These are phyloP conservation scores for Serendipita indica DNA, from an alignment of 768 basidiomycete species.

Conservation along the genomic window DNA sequence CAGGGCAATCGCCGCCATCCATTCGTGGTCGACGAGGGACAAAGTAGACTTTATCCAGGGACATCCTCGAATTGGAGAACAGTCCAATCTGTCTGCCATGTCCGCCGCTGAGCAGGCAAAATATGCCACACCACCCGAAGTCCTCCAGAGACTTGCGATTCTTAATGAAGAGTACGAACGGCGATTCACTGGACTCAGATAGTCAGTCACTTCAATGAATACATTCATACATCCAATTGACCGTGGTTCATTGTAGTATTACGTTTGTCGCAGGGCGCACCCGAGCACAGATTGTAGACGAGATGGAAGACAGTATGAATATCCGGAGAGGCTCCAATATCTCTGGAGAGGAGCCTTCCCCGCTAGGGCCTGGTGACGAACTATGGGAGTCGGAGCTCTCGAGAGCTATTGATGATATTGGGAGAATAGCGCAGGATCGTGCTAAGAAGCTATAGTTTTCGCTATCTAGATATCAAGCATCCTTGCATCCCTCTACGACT, in stretches of 20 bases:
- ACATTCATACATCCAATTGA: neutral
- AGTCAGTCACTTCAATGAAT: conserved; percentile 19
- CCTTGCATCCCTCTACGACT: too few relatives aligned
- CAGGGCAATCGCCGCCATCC: neutral
- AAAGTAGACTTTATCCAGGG: neutral
- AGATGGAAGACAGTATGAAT: conserved; percentile 59
- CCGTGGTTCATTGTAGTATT: conserved; percentile 29
- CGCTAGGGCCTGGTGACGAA: conserved; percentile 26
- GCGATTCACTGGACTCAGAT: conserved; percentile 58
- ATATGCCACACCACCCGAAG: conserved; percentile 51
- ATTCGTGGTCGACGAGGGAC: neutral
- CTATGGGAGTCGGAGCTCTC: conserved; percentile 54
- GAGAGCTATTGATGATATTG: conserved; percentile 60
- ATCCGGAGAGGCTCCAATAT: conserved; percentile 23
- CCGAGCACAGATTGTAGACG: conserved; percentile 51
- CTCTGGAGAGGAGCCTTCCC: conserved; percentile 24
- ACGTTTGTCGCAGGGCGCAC: conserved; percentile 83
- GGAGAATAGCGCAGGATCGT: conserved; percentile 46
- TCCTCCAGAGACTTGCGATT: conserved; percentile 53
- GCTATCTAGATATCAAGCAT: too few relatives aligned
- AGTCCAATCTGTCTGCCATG: conserved; percentile 52
- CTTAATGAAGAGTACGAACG: conserved; percentile 68
- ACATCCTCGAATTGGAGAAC: conserved; percentile 49
- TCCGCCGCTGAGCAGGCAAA: conserved; percentile 63
- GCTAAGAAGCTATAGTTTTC: neutral